Evolutionary conservation across 2,329 filamentous ascomycete species (phyloP).

Genomic region (Colletotrichum sp.): DNA sequence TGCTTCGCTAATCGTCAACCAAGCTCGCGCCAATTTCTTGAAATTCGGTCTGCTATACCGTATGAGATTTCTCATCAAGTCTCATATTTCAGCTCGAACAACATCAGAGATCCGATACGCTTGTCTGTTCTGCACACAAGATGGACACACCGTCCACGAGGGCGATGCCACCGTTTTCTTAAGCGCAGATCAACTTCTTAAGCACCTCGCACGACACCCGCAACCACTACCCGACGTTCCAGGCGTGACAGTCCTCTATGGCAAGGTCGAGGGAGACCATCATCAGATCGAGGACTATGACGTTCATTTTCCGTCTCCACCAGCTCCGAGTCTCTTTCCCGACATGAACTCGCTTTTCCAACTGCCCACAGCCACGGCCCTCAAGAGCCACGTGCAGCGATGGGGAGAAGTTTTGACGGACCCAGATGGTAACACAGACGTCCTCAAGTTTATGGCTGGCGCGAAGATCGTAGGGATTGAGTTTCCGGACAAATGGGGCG

Average conservation of each 20-base stretch:
- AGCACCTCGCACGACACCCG: conserved; percentile 42
- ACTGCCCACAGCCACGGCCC: conserved; percentile 37
- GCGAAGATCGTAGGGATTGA: conserved; percentile 35
- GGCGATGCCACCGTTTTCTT: conserved; percentile 47
- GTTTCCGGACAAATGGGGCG: conserved; percentile 37
- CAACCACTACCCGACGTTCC: conserved; percentile 42
- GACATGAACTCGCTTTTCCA: conserved; percentile 26
- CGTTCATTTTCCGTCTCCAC: conserved; percentile 38
- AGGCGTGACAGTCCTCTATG: conserved; percentile 41
- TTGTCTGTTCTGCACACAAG: conserved; percentile 43
- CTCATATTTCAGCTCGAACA: conserved; percentile 37
- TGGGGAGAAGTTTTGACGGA: conserved; percentile 35
- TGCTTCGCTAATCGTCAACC: background rate
- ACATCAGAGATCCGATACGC: conserved; percentile 41
- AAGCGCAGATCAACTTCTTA: conserved; percentile 38
- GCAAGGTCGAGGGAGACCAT: conserved; percentile 28
- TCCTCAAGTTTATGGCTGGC: conserved; percentile 42
- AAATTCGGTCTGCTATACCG: conserved; percentile 41
- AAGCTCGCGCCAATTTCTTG: conserved; percentile 37
- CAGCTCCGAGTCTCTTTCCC: conserved; percentile 23
- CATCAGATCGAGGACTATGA: conserved; percentile 35
- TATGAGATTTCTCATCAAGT: conserved; percentile 46
- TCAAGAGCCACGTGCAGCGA: conserved; percentile 37
- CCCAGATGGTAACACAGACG: conserved; percentile 35
- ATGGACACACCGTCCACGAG: conserved; percentile 36